Evolutionary conservation across 1,284 basidiomycete genomes (phyloP).

Genomic region (Stereum hirsutum): DNA sequence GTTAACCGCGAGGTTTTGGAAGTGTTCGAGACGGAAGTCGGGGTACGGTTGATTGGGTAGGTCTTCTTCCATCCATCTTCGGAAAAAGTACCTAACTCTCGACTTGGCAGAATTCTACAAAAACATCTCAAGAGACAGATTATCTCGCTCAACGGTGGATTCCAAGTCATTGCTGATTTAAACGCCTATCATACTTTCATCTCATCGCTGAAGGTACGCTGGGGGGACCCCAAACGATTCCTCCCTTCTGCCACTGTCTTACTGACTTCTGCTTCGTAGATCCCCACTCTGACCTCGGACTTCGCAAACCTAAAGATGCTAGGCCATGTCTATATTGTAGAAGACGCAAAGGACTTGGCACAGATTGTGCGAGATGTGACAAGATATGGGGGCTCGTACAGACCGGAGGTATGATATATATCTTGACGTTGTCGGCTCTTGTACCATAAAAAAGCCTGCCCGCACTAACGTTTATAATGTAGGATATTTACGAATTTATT

Average conservation of each 20-base stretch:
- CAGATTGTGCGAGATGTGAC: constrained; percentile 93
- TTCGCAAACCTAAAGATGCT: constrained; percentile 95
- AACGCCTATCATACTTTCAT: constrained; percentile 92
- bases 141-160: constrained; percentile 88
- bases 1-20: constrained; percentile 95
- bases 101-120: constrained; percentile 67
- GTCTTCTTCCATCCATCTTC: constrained; percentile 14
- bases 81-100: neutral
- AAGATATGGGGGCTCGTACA: constrained; percentile 86
- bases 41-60: constrained; percentile 84
- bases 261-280: constrained; percentile 7
- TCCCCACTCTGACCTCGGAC: constrained; percentile 56
- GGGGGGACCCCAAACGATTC: neutral
- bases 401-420: constrained; percentile 78
- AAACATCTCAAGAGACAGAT: constrained; percentile 97
- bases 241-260: neutral
- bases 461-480: neutral
- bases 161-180: constrained; percentile 93
- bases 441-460: neutral
- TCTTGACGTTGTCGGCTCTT: no score
- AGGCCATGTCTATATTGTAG: constrained; percentile 89
- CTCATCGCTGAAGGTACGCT: constrained; percentile 60
- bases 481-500: constrained; percentile 93
- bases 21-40: constrained; percentile 96
- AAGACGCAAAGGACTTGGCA: constrained; percentile 89